Conservation (phyloP, 2,329 filamentous ascomycete genomes). For the Fusarium liriodendri region DNA sequence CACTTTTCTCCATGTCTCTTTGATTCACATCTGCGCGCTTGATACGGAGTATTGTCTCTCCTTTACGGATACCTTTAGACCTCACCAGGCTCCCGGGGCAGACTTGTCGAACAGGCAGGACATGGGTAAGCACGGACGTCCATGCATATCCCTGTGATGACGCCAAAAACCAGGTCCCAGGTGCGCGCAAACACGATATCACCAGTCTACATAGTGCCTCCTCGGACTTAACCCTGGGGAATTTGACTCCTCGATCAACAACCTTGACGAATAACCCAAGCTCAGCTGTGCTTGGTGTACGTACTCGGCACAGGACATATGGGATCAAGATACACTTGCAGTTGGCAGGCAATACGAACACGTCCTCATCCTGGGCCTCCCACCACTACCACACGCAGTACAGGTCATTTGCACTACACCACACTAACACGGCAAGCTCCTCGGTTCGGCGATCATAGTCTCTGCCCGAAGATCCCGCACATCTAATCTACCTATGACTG, state of each 20-base stretch:
- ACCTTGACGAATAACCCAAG: background rate
- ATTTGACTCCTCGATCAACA: background rate
- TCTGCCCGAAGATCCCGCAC: slow-evolving; percentile 5
- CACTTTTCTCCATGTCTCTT: background rate
- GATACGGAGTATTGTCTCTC: background rate
- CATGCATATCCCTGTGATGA: slow-evolving; percentile 16
- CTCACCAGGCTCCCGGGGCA: slow-evolving; percentile 7
- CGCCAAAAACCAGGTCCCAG: slow-evolving; percentile 27
- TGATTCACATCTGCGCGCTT: background rate
- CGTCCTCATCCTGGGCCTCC: background rate
- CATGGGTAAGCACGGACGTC: slow-evolving; percentile 4
- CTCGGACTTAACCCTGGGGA: background rate
- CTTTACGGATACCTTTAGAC: background rate
- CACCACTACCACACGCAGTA: background rate
- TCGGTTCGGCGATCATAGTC: slow-evolving; percentile 8
- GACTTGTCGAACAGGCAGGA: background rate
- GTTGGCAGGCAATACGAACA: background rate
- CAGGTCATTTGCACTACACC: slow-evolving; percentile 1
- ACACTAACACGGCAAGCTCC: slow-evolving; percentile 1
- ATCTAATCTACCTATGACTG: slow-evolving; percentile 10
- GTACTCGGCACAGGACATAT: background rate
- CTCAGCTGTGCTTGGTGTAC: background rate
- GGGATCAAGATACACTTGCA: background rate
- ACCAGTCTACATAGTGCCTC: background rate
- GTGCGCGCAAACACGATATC: background rate